Conservation (phyloP, 148 eudicot genomes). For the Heliamphora exappendiculata region DNA sequence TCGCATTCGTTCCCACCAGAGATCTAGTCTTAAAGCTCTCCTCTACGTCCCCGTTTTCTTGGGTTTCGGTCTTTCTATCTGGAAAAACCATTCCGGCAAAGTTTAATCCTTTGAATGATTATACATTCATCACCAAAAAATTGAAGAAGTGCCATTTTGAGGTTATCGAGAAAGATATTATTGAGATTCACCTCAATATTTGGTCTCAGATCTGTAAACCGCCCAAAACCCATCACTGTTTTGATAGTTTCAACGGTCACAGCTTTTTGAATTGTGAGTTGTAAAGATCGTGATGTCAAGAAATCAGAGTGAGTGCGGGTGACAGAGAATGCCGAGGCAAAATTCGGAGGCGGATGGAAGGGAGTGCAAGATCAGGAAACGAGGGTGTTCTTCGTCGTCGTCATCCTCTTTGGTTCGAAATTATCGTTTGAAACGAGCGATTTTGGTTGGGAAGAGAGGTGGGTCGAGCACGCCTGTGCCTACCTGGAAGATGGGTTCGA, state of each 20-base stretch:
- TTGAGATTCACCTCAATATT: neutral
- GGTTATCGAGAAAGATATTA: neutral
- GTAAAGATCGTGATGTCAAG: neutral
- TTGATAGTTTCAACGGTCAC: neutral
- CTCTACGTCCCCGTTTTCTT: neutral
- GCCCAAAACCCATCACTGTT: neutral
- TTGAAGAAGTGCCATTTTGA: neutral
- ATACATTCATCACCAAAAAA: neutral
- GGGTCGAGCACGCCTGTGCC: slow-evolving; percentile 53
- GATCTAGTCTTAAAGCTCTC: slow-evolving; percentile 11
- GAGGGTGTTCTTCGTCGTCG: slow-evolving; percentile 57
- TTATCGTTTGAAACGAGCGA: slow-evolving; percentile 51
- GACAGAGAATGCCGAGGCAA: slow-evolving; percentile 29
- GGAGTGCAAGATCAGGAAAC: slow-evolving; percentile 58
- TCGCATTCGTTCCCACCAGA: slow-evolving; percentile 3
- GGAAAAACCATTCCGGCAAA: neutral
- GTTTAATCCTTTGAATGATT: too few relatives aligned
- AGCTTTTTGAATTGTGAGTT: neutral
- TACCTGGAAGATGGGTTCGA: slow-evolving; percentile 57
- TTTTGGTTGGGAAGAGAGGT: slow-evolving; percentile 45
- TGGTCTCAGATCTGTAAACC: slow-evolving; percentile 5
- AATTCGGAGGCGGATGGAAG: slow-evolving; percentile 24
- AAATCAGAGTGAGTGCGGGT: neutral
- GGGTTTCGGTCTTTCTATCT: slow-evolving; percentile 18
- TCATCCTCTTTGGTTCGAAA: slow-evolving; percentile 45